Evolutionary conservation across 768 basidiomycete species (phyloP), one percentile per base, ranked within the genome.

Genomic region (Serendipita sp.): DNA sequence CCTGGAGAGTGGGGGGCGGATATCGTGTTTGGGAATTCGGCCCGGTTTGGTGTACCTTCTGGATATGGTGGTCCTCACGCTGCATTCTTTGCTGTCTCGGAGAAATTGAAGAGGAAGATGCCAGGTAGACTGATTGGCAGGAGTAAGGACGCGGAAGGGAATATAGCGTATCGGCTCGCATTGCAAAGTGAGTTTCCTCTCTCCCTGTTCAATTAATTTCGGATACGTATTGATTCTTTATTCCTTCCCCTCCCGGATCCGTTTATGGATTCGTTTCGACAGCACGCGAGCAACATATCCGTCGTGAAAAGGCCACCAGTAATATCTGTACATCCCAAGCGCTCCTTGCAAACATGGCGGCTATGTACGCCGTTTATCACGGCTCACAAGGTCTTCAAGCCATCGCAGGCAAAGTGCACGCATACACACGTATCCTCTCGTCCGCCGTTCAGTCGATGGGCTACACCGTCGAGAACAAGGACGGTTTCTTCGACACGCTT

Each of bases 1-100:
- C 95, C 95, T 13, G 95, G 96, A 64, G 96, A 98, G 78, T 98
- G 95, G 92, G 95, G 95, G 62, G 94, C 93, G 34, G 95, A 99
- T 73, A 83, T 98, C 67, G 94, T 91, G 5, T 77, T 95, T 50
- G 96, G 96, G 44, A 97, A 95, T 73, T 91, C 92, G 15, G 95
- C 88, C 34, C 84, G 96, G 16, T 99, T 99, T 70, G 96, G 96
- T 71, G 95, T 99, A 15, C 94, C 95, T 18, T 82, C 86, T 50
- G 95, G 95, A n/a, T 96, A 92, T 73, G 95, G 95, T 63, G 95
- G 95, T 15, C 95, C 95, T 18, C 95, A 99, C 71, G 95, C 87
- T 18, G 96, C 91, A 0, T 99, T 98, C 80, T 98, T 99, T 72
- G 90, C 96, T 2, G 89, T 90, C 68, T 89, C 84, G 18, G 91